phyloP scores from a whole-genome alignment of 2,329 filamentous ascomycete genomes.

The Pezicula rhizophila region DNA sequence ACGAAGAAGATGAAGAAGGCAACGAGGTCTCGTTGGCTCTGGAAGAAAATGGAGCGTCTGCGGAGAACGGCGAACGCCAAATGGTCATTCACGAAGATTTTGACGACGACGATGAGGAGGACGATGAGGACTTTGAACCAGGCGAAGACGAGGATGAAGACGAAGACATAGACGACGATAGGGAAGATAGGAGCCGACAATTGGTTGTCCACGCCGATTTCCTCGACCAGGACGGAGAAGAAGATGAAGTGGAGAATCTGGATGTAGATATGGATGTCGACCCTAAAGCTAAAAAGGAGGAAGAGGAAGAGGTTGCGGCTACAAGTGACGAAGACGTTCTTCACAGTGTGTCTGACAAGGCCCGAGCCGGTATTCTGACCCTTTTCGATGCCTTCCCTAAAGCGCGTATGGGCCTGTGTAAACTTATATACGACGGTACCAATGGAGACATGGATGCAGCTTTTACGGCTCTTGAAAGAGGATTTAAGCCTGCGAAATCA shows the following conservation, averaged over 20 bases:
- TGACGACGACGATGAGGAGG: constrained; percentile 28
- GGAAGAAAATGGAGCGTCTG: not conserved
- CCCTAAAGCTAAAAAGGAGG: not conserved
- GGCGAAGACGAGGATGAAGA: constrained; percentile 13
- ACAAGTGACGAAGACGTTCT: constrained; percentile 10
- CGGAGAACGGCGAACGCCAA: constrained; percentile 12
- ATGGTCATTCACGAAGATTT: constrained; percentile 27
- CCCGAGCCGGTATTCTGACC: constrained; percentile 19
- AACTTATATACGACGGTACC: constrained; percentile 21
- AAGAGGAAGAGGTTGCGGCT: constrained; percentile 4
- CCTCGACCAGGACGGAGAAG: constrained; percentile 13
- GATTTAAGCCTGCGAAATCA: constrained; percentile 20
- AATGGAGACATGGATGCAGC: constrained; percentile 22
- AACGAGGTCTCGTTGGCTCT: constrained; percentile 22
- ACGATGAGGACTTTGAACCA: constrained; percentile 21
- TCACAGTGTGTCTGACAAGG: constrained; percentile 10
- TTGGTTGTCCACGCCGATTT: constrained; percentile 1
- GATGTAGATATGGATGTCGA: constrained; percentile 1
- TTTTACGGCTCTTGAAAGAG: constrained; percentile 22
- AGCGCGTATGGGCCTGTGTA: constrained; percentile 22
- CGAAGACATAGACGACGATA: constrained; percentile 20
- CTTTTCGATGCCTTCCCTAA: constrained; percentile 26
- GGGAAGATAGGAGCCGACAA: constrained; percentile 11
- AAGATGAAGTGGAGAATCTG: not conserved
- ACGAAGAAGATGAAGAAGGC: constrained; percentile 33